Base-by-base conservation (phyloP, 2,329 filamentous ascomycete genomes). In the Ophiostoma montium region DNA sequence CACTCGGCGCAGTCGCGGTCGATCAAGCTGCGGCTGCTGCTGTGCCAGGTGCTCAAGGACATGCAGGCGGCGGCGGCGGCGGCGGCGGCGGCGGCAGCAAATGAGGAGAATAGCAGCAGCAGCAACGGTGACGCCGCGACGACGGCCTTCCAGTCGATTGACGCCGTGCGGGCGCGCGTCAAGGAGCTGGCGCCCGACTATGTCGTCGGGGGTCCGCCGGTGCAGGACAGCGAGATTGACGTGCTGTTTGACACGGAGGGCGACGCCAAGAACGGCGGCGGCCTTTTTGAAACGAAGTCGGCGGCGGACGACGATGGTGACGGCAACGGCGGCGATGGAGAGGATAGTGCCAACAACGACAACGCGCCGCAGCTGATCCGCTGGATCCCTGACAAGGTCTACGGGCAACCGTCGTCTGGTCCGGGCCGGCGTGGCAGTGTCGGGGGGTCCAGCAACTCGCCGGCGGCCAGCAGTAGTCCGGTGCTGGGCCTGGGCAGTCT, bases 241-340 rank as follows among this genome's bases (percentile, higher is more conserved):
- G 80, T 85, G 50, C 82, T 94, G 51, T 92, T 86, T 62, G 90
- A 96, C 58, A 95, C 90, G 1, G 86, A 95, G 62, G 92, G 92
- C 50, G 94, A 84, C 58, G 62, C 70, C 2, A 78, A 82, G 52
- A 96, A 96, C 58, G 92, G 92, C 42, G 90, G 90, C 41, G 92
- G 92, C n/a, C 82, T 76, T 23, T 94, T 98, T 60, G 79, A 84
- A 32, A 72, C 84, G 54, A 75, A 74, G 53, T 70, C 73, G 19
- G 39, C 19, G 10, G 15, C 32, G 12, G 19, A 12, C 31, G 15
- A 13, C 15, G n/a, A 35, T 10, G 33, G 33, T 3, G n/a, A 35
- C 8, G n/a, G 15, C 33, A 35, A 27, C 21, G 38, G 38, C 38
- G 38, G 39, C n/a, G 39, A 31, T 6, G 36, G 9, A 7, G 39